Evolutionary conservation across 139 green algal genomes (phyloP).

Genomic region (Eudorina sp.): DNA sequence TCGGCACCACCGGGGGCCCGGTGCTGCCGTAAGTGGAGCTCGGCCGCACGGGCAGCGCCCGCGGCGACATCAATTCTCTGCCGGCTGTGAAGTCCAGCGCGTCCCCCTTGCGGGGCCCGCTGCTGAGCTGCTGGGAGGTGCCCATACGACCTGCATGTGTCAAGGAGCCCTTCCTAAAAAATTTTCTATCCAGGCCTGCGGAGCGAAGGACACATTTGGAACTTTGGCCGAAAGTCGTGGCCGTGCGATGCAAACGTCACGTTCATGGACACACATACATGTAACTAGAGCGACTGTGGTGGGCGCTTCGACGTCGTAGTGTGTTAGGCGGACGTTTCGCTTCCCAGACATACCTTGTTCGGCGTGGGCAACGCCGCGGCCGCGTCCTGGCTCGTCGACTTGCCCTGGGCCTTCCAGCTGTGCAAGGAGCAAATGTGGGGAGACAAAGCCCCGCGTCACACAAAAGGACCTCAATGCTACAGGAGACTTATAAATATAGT

Average conservation of each 20-base stretch:
- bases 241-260: not conserved
- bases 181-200: constrained; percentile 12
- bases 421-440: too few species aligned
- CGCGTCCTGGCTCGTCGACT: not conserved
- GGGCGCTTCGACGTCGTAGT: constrained; percentile 19
- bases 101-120: not conserved
- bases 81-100: not conserved
- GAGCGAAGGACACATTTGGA: not conserved
- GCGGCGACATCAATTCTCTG: not conserved
- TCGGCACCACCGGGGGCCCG: not conserved
- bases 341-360: not conserved
- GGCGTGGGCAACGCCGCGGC: not conserved
- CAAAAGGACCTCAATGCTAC: too few species aligned
- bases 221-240: not conserved
- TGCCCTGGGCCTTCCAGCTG: constrained; percentile 1
- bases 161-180: not conserved
- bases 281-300: not conserved
- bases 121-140: not conserved
- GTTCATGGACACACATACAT: too few species aligned
- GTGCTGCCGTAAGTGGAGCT: not conserved
- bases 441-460: too few species aligned
- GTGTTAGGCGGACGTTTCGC: not conserved
- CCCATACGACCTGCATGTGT: not conserved
- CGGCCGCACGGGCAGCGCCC: not conserved
- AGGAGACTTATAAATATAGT: too few species aligned